Conservation (phyloP, 306 rosid species). For the Lupinus albus region DNA sequence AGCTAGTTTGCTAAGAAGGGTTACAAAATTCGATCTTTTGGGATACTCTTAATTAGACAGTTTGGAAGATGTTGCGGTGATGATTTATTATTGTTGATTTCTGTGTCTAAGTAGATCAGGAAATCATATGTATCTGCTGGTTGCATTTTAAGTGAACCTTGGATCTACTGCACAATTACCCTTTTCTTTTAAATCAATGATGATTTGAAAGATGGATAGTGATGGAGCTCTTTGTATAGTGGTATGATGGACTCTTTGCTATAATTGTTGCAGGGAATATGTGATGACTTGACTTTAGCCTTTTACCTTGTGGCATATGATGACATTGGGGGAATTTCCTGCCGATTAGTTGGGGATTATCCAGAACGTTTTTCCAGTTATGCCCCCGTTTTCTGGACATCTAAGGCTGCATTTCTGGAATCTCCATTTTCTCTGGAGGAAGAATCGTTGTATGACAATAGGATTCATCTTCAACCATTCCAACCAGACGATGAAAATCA, state of each 20-base stretch:
- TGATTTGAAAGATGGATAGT: constrained; percentile 45
- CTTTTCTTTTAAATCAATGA: constrained; percentile 15
- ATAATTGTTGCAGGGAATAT: constrained; percentile 74
- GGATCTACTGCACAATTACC: constrained; percentile 19
- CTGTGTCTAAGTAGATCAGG: constrained; percentile 7
- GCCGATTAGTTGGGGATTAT: constrained; percentile 73
- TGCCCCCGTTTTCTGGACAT: constrained; percentile 74
- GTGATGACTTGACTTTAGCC: constrained; percentile 72
- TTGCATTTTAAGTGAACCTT: constrained; percentile 26
- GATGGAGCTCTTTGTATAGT: constrained; percentile 30
- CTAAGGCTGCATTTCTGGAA: constrained; percentile 57
- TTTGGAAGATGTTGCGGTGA: constrained; percentile 26
- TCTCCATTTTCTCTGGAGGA: constrained; percentile 76
- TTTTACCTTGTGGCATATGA: constrained; percentile 86
- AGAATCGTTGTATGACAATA: constrained; percentile 59
- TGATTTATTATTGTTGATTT: constrained; percentile 9
- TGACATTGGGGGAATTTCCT: constrained; percentile 82
- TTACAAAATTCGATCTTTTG: constrained; percentile 27
- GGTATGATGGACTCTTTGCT: constrained; percentile 27
- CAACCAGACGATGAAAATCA: constrained; percentile 46
- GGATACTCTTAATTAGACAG: constrained; percentile 10
- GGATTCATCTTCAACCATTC: constrained; percentile 67
- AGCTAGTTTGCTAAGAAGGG: constrained; percentile 14
- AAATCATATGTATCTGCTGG: neutral
- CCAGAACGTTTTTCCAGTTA: constrained; percentile 47